Evolutionary conservation across 2,329 filamentous ascomycete species (phyloP).

Genomic region (Trichoderma polysporum): DNA sequence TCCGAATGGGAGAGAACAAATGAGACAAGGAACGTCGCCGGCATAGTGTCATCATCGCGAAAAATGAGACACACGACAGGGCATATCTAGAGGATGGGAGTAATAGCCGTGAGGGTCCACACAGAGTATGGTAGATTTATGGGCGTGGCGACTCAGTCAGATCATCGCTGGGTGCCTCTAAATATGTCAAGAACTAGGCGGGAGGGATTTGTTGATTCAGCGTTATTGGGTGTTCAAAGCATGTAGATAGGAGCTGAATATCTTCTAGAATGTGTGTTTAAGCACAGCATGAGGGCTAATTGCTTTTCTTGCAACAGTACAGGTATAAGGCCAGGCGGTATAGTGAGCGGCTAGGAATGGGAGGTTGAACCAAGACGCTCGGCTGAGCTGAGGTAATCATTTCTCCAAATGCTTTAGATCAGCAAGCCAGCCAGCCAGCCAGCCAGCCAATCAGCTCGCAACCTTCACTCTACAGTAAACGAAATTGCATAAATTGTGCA

Average conservation of each 20-base stretch:
- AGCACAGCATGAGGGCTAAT: not conserved
- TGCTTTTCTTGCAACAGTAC: not conserved
- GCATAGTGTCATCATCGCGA: not conserved
- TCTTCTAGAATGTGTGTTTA: not conserved
- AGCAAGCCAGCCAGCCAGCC: not conserved
- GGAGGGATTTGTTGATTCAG: not conserved
- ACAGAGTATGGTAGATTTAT: not conserved
- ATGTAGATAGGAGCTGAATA: not conserved
- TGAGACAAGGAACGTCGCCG: not conserved
- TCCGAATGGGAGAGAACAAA: not conserved
- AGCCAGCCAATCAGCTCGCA: not conserved
- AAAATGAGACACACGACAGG: not conserved
- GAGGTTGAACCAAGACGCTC: not conserved
- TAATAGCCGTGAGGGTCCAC: not conserved
- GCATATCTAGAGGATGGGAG: not conserved
- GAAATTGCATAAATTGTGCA: not conserved
- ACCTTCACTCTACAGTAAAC: not conserved
- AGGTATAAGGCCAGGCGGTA: not conserved
- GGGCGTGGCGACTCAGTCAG: conserved; percentile 3
- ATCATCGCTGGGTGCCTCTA: not conserved
- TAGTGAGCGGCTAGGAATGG: not conserved
- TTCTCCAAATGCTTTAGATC: not conserved
- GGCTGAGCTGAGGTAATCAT: not conserved
- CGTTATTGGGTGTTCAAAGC: not conserved
- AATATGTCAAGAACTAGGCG: not conserved